These are phyloP conservation scores for Diutina neorugosa DNA, from an alignment of 1,139 yeast genomes.

Conservation along the genomic window DNA sequence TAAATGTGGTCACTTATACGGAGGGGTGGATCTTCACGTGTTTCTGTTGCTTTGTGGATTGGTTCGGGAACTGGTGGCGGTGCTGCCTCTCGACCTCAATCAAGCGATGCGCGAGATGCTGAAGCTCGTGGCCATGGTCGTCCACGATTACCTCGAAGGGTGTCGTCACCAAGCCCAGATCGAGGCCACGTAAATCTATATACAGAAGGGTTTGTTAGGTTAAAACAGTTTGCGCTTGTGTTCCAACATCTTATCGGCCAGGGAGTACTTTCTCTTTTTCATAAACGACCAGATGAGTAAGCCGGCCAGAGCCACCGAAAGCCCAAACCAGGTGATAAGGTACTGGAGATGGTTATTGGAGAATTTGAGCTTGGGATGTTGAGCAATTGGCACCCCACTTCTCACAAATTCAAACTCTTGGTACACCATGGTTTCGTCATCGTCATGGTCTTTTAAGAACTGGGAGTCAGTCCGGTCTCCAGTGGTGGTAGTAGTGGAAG, in stretches of 20 bases:
- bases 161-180: neutral
- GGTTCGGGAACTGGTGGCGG: neutral
- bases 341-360: slow-evolving; percentile 89
- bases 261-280: slow-evolving; percentile 19
- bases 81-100: neutral
- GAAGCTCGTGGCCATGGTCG: neutral
- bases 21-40: neutral
- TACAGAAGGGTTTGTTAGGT: neutral
- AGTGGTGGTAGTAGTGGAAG: neutral
- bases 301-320: slow-evolving; percentile 58
- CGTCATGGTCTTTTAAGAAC: slow-evolving; percentile 5
- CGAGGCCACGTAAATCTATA: neutral
- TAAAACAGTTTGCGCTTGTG: slow-evolving; percentile 20
- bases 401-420: slow-evolving; percentile 42
- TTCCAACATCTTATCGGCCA: slow-evolving; percentile 30
- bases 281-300: slow-evolving; percentile 33
- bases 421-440: slow-evolving; percentile 25
- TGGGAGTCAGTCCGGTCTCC: slow-evolving; percentile 7
- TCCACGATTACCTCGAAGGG: neutral
- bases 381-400: slow-evolving; percentile 88
- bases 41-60: neutral
- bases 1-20: neutral
- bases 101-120: neutral
- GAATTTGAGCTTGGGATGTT: slow-evolving; percentile 63
- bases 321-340: slow-evolving; percentile 89